Evolutionary conservation across 2,329 filamentous ascomycete species (phyloP), one percentile per base, ranked within the genome.

Genomic region (Aspergillus viridinutans): DNA sequence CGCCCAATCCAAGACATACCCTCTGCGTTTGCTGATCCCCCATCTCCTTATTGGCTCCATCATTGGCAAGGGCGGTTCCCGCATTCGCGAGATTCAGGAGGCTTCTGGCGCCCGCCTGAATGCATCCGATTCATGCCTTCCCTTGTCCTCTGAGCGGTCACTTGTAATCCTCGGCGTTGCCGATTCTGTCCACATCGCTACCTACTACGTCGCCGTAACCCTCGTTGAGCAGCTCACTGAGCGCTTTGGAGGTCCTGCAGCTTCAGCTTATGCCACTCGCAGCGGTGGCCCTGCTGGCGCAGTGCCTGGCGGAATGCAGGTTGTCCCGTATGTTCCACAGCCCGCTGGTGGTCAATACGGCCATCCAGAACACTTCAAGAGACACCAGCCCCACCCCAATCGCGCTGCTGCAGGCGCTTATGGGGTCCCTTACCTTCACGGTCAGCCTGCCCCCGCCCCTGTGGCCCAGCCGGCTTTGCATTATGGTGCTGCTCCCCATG

Each of bases 151-250:
- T 58, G 94, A 99, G 78, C 90, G 94, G 50, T 97, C 94, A n/a
- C 85, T 99, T 50, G 93, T 99, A 52, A 92, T 99, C 29, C 91
- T 97, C 76, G 94, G 94, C 73, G 94, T 99, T 57, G 94, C 94
- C 54, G 94, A 99, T 79, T 93, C 94, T 57, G 93, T 99, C 50
- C 94, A 99, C 78, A 99, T 99, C 75, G 94, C 94, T 50, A 96
- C 94, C 40, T 99, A 97, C 80, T 99, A 99, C 71, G 92, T 99
- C 62, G 93, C 92, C 55, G 96, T 93, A 76, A 99, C 94, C n/a
- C 84, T 99, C 26, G 88, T 96, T 50, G 94, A 99, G 80, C 94
- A 99, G 78, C 83, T 99, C 58, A 97, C 94, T 53, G 94, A 99
- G 74, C 88, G 94, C 45, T 99, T 97, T 66, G 93, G 94, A 53